Base-by-base conservation (phyloP, 139 green algal genomes). In the Diplosphaera chodatii region DNA sequence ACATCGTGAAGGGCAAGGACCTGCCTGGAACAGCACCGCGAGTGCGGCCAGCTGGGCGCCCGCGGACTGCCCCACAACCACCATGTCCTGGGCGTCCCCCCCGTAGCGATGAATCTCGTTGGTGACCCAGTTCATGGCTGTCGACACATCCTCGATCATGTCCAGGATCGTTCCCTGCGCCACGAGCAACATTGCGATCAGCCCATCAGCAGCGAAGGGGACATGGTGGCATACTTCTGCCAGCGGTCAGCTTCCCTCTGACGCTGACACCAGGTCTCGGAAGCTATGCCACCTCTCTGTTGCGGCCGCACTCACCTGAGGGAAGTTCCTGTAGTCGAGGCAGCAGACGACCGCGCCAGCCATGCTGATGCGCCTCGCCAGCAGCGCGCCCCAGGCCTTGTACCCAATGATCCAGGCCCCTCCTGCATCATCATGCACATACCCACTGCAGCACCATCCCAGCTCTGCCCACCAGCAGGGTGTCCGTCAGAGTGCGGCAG, bases 271-370 rank as follows among this genome's bases (percentile, higher is more conserved):
- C 8, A 10, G 6, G 37, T 48, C 37, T 48, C 10, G 37, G 8
- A 48, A 48, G 37, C 8, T 48, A 10, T 10, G 10, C 37, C 6
- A 48, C 37, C 6, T 6, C 37, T 48, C 37, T 6, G 10, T 10
- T 6, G 37, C 10, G 37, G 6, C 8, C 37, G 10, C 10, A 48
- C 37, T 48, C 10, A 48, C 89, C 86, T 96, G 92, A 1, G 92
- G 92, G 63, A 96, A 98, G 77, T 98, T 98, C 15, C 92, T 73
- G 83, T 98, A 98, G 81, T 98, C 93, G 18, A 98, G 78, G 73
- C 85, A 97, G 1, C 80, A 87, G 32, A 97, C 92, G 23, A 98
- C 67, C 32, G 94, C 84, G 20, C 93, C 93, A 8, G 82, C 67
- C 68, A 96, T 78, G 65, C 84, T 90, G 16, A 98, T 81, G 37